Evolutionary conservation across 1,139 yeast species (phyloP), one percentile per base, ranked within the genome.

Genomic region (Sugiyamaella castrensis): DNA sequence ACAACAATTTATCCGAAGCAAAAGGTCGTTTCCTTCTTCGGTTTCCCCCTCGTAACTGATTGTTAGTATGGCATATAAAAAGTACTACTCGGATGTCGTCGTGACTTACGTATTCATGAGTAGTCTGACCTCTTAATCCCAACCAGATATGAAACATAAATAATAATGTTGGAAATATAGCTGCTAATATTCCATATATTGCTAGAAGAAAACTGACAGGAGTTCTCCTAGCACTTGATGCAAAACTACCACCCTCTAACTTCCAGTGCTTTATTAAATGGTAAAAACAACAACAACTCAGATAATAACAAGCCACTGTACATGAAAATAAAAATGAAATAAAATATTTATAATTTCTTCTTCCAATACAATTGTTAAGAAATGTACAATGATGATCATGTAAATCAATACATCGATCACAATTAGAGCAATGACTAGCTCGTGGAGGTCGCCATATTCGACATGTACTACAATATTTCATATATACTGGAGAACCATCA

Each of bases 351-450:
- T 85, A 86, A 61, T 86, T 87, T 48, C 86, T 69, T 54, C 80
- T 76, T 0, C 95, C 95, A 37, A 87, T 74, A 63, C 95, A 87
- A 58, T 82, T 86, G 62, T 85, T 84, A 53, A 87, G 66, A 91
- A 92, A 87, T 8, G 79, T 66, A 62, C 95, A 87, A 66, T 87
- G 95, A 63, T 87, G 95, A 63, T 87, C 95, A 61, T 78, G 81
- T 31, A 54, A 43, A 32, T 62, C 64, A 3, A 82, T 69, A 61
- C 95, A 87, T 37, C 72, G 71, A 47, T 77, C 75, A 63, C 95
- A 87, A 5, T 71, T 70, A 2, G 86, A 76, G 61, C 96, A 87
- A 65, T 87, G 96, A 37, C 77, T 70, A 1, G 80, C 63, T 49
- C 95, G 66, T 1, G 91, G 88, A 1, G 92, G 89, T 55, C 89